Evolutionary conservation across 306 rosid species (phyloP), one percentile per base, ranked within the genome.

Genomic region (Prinsepia uniflora): DNA sequence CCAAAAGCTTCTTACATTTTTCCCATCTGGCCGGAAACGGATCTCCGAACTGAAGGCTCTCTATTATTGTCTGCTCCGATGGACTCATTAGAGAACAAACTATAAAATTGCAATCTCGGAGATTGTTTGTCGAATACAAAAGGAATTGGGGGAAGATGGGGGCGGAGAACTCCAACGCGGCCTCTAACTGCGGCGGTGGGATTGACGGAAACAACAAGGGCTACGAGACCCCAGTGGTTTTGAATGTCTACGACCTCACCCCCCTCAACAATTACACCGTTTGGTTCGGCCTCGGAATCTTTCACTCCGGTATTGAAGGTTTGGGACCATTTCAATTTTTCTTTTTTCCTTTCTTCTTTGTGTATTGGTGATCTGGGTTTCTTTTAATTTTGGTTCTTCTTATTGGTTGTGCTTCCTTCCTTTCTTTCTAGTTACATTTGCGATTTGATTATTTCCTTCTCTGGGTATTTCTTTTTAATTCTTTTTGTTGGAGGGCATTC

Each of bases 231-330:
- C 78, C 43, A 68, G 92, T 91, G 63, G 71, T 87, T 18, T 84
- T 95, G 85, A 89, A 95, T 78, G 87, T 95, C 45, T 95, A 95
- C 80, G 99, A 95, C 81, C 99, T 95, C 73, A 91, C 99, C 52
- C 90, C 96, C 44, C 57, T 90, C 72, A 95, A 95, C 75, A 84
- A 83, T 78, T 95, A 91, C 81, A 58, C 78, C 58, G 79, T 71
- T 80, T 95, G 96, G 96, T 80, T 95, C 73, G 99, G 99, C 53
- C 64, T 89, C 46, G 99, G 99, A 79, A 82, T 91, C 76, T 95
- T 89, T 52, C 99, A 95, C 82, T 91, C 99, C 10, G 99, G 99
- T 56, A 82, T 95, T 81, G 86, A 95, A 95, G 99, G 99, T 90
- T 73, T 4, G 64, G 19, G 13, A 8, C 59, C 57, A 0, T 52